Base-by-base conservation (phyloP, 2,329 filamentous ascomycete species). In the Fusarium avenaceum region DNA sequence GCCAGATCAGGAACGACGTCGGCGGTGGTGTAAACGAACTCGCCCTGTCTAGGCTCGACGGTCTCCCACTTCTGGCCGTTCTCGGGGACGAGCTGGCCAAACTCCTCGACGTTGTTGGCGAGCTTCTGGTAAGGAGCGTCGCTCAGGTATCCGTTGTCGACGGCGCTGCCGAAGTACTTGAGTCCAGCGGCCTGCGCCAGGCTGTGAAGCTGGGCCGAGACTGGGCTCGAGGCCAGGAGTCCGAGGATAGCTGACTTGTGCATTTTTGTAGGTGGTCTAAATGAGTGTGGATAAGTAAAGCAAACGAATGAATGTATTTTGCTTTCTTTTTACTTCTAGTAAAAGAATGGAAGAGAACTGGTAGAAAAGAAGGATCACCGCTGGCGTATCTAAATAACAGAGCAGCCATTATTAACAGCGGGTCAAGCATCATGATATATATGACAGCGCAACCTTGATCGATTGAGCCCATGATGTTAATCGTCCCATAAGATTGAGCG, bases 41-140 rank as follows among this genome's bases (percentile, higher is more conserved):
- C 75, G 35, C 81, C 83, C 45, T 82, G 84, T 40, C 78, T 75
- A 1, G 87, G 86, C 80, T 92, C 87, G 17, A 82, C 89, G 64
- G 83, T 80, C 61, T 89, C 82, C 88, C 88, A 92, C 82, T 88
- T 85, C 76, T 88, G 85, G 4, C 84, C 83, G 74, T 92, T 92
- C 48, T 85, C 86, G 0, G 89, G 87, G 0, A 89, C 90, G 26
- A 90, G 82, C 75, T 89, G 85, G 32, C 89, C 89, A 71, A 91
- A 91, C 72, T 90, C 87, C 46, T 80, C 78, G 9, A 73, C 78
- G 75, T 89, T 80, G 65, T 82, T 82, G 42, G 89, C 79, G 63
- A 90, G 86, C 20, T 78, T 75, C 19, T 83, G 78, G 76, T 91
- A 92, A 28, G 81, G 72, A 14, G 77, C 73, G 76, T 91, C 86